Evolutionary conservation across 257 asterid species (phyloP), one percentile per base, ranked within the genome.

Genomic region (Apocynum venetum): DNA sequence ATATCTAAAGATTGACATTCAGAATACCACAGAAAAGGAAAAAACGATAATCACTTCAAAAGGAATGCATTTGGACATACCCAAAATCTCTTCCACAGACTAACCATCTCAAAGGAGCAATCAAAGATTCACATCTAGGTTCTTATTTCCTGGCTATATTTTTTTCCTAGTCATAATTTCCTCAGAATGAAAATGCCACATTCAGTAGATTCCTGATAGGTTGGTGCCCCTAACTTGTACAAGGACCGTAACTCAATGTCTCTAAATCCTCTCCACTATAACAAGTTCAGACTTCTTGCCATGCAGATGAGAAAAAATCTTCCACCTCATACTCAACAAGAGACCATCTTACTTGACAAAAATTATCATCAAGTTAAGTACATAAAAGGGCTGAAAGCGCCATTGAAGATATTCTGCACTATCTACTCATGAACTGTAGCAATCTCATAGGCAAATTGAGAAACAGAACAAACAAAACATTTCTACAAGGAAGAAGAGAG

Each of bases 391-490:
- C 52, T 20, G 36, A 63, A 25, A 61, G 63, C 5, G 49, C 77
- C 59, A 1, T 5, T 51, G 44, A 38, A 35, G 52, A 40, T 20
- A 40, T 4, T n/a, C 38, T 53, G 35, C 9, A 36, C 8, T 5
- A 17, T 38, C 63, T 12, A 17, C 53, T 25, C 15, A 74, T 19
- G n/a, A 74, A 43, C 17, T 6, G 4, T 20, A 51, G 12, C 15
- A 3, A 20, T 19, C n/a, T 41, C 13, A 7, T 19, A 68, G 52
- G 31, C 11, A 63, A 76, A 9, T 43, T 17, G 20, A 64, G 20
- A 47, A 47, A 75, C 71, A 38, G 74, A 17, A 77, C 35, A 17
- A 78, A 61, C 65, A 68, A 20, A 69, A 52, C 72, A 15, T 9
- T 67, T 6, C 53, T 55, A 57, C n/a, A 73, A 19, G 57, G 55